Conservation (phyloP, 805 yeast species). For the Metschnikowia koreensis region DNA sequence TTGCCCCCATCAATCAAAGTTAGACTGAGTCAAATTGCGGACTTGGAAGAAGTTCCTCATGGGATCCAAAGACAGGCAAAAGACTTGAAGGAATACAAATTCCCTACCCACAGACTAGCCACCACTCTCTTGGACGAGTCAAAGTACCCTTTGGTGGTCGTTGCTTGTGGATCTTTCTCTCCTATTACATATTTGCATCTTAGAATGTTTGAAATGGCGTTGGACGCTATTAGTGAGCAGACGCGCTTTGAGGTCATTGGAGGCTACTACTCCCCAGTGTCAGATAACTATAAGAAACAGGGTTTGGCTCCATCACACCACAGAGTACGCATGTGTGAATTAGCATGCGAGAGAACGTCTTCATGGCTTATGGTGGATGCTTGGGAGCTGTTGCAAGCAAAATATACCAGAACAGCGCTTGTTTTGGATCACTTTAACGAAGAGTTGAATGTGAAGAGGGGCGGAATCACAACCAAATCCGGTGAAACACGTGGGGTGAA, state of each 20-base stretch:
- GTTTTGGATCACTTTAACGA: slow-evolving; percentile 96
- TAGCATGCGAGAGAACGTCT: slow-evolving; percentile 95
- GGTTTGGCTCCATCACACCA: slow-evolving; percentile 88
- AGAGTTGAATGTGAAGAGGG: slow-evolving; percentile 86
- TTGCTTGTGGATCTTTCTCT: slow-evolving; percentile 96
- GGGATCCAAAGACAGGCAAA: slow-evolving; percentile 89
- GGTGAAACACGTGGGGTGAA: slow-evolving; percentile 78
- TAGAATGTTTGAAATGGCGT: slow-evolving; percentile 98
- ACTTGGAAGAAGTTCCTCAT: slow-evolving; percentile 94
- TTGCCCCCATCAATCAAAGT: slow-evolving; percentile 46
- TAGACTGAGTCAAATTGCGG: slow-evolving; percentile 72
- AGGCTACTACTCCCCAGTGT: slow-evolving; percentile 93
- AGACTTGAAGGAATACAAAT: slow-evolving; percentile 61
- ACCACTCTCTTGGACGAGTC: slow-evolving; percentile 65
- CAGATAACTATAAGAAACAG: slow-evolving; percentile 87
- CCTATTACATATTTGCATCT: slow-evolving; percentile 93
- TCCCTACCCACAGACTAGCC: slow-evolving; percentile 86
- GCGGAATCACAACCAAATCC: slow-evolving; percentile 66
- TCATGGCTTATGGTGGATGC: slow-evolving; percentile 99
- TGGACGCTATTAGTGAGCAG: slow-evolving; percentile 87
- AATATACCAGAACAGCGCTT: slow-evolving; percentile 89
- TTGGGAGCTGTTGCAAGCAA: slow-evolving; percentile 93
- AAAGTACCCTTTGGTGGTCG: slow-evolving; percentile 87
- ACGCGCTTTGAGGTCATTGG: slow-evolving; percentile 95
- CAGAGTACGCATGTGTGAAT: slow-evolving; percentile 95